Evolutionary conservation across 164 flowering plant genomes (phyloP).

Genomic region (Magnolia changhungtana): DNA sequence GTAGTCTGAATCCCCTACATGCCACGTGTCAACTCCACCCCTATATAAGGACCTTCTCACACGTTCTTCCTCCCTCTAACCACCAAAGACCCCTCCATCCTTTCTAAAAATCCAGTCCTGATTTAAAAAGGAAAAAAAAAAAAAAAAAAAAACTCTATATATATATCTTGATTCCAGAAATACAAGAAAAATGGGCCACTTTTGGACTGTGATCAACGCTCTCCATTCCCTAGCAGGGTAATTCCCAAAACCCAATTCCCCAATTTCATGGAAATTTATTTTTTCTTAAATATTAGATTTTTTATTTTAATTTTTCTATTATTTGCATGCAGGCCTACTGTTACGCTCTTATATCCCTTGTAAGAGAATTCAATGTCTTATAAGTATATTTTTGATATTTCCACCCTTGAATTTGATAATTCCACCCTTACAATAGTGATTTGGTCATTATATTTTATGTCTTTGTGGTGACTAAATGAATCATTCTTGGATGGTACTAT

Average conservation of each 20-base stretch:
- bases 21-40: constrained; percentile 7
- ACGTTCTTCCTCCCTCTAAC: background rate
- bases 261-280: background rate
- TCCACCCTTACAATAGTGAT: too few relatives aligned
- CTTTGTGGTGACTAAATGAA: too few relatives aligned
- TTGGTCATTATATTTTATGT: too few relatives aligned
- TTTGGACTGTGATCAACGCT: constrained; percentile 57
- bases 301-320: background rate
- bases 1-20: constrained; percentile 39
- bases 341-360: constrained; percentile 87
- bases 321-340: constrained; percentile 54
- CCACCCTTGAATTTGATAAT: too few relatives aligned
- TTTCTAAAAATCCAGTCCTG: too few relatives aligned
- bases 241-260: too few relatives aligned
- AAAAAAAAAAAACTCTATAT: background rate
- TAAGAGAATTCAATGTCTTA: constrained; percentile 27
- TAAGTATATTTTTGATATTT: background rate
- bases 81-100: background rate
- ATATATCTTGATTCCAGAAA: background rate
- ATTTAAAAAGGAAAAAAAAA: background rate
- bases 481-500: too few relatives aligned
- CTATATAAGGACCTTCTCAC: background rate
- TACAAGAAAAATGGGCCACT: constrained; percentile 35
- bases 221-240: constrained; percentile 72
- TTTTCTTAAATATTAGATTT: background rate